Base-by-base conservation (phyloP, 768 basidiomycete genomes). In the Xerocomus brunneocitrinus region DNA sequence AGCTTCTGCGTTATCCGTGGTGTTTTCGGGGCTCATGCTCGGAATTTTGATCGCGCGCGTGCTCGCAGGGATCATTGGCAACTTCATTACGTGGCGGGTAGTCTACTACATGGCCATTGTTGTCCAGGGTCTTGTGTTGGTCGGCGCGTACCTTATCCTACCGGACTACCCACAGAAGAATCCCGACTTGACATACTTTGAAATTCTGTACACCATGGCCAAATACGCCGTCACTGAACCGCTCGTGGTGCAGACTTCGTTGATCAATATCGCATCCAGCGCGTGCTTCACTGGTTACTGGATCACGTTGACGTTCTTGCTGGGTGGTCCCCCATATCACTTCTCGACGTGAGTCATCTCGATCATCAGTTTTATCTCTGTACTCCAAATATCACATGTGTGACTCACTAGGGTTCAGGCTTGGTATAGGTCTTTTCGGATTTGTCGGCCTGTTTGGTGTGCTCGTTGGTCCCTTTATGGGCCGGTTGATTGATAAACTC, bases 131-230 rank as follows among this genome's bases (percentile, higher is more conserved):
- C 50, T 78, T 25, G 80, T 90, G 12, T 69, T 86, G 10, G 35
- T 77, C 5, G 75, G 85, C 25, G 71, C 83, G 38, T 92, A 86
- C 62, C 66, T 81, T 22, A 58, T 84, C 49, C 70, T 92, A n/a
- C 91, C 91, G 1, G 91, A 94, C 67, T 92, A 88, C 62, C 91
- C 90, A 1, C 79, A 85, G 10, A 91, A 88, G 66, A 86, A 87
- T 64, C 68, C 62, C 22, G 70, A 79, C 44, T 49, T 90, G 56
- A 80, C 81, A 3, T 93, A 93, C 68, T 75, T 73, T 58, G 70
- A 82, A 14, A 85, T 92, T 43, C 69, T 90, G 30, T 81, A 74
- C 68, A 85, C 84, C 8, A 92, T 93, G 91, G 84, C 73, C 5
- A 86, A 83, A 66, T 87, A 83, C 59, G 73, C 83, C 0, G 75